These are phyloP conservation scores for Aspergillus sp. DNA, from an alignment of 2,329 filamentous ascomycete genomes.

Conservation along the genomic window DNA sequence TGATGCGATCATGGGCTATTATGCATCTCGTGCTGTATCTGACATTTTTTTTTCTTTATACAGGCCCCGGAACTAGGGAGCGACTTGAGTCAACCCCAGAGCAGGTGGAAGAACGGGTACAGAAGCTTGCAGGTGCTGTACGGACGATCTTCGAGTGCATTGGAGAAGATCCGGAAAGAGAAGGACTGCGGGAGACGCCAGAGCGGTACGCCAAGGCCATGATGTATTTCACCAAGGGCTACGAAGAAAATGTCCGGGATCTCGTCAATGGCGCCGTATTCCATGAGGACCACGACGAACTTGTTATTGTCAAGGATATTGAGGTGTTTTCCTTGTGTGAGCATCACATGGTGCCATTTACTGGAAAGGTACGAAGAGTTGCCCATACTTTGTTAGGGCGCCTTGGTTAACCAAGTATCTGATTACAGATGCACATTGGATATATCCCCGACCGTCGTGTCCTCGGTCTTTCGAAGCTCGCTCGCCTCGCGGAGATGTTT, in stretches of 20 bases:
- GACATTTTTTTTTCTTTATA: constrained; percentile 9
- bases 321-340: constrained; percentile 93
- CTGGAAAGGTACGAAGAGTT: constrained; percentile 63
- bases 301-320: constrained; percentile 97
- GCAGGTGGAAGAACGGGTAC: constrained; percentile 50
- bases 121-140: constrained; percentile 58
- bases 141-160: constrained; percentile 59
- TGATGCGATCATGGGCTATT: constrained; percentile 5
- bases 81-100: constrained; percentile 53
- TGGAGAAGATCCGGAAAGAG: constrained; percentile 58
- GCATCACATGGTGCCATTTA: constrained; percentile 95
- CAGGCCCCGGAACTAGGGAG: constrained; percentile 42
- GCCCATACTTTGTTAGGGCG: background rate
- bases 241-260: constrained; percentile 86
- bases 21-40: background rate
- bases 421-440: constrained; percentile 84
- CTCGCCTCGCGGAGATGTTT: constrained; percentile 96
- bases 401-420: constrained; percentile 6
- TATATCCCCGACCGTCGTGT: constrained; percentile 91
- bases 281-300: constrained; percentile 91
- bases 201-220: constrained; percentile 90
- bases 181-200: constrained; percentile 61
- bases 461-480: constrained; percentile 90
- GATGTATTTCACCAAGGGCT: constrained; percentile 93
- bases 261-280: constrained; percentile 93